These are phyloP conservation scores for Artemisia argyi DNA, from an alignment of 129 eudicot genomes.

Conservation along the genomic window DNA sequence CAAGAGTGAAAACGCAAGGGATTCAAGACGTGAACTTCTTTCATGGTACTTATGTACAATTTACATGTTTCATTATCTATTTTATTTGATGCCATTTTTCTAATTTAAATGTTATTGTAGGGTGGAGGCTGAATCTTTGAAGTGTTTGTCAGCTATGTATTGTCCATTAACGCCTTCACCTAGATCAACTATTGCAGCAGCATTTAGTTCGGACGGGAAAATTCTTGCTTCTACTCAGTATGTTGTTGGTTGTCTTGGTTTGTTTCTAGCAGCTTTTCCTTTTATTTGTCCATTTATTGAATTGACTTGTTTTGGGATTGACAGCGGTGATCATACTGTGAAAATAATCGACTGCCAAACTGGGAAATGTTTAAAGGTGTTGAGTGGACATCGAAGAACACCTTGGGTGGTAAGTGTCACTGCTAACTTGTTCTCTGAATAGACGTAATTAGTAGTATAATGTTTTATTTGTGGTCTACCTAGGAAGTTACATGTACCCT, in stretches of 20 bases:
- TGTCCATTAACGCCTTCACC: slow-evolving; percentile 70
- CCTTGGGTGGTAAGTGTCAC: slow-evolving; percentile 68
- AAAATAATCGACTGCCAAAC: slow-evolving; percentile 69
- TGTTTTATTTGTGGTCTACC: slow-evolving; percentile 4
- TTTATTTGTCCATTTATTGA: slow-evolving; percentile 11
- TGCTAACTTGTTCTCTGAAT: slow-evolving; percentile 15
- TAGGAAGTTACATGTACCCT: slow-evolving; percentile 5
- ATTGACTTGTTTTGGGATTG: slow-evolving; percentile 22
- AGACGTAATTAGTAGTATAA: neutral
- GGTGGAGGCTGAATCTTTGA: slow-evolving; percentile 72
- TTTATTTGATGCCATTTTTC: neutral
- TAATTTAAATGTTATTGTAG: slow-evolving; percentile 26
- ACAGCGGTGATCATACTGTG: slow-evolving; percentile 81
- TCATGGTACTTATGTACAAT: slow-evolving; percentile 47
- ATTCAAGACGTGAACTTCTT: slow-evolving; percentile 58
- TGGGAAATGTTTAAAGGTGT: slow-evolving; percentile 64
- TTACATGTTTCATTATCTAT: neutral
- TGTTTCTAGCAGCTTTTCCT: neutral
- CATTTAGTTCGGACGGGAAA: slow-evolving; percentile 77
- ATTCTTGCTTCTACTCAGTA: slow-evolving; percentile 80
- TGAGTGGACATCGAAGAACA: slow-evolving; percentile 72
- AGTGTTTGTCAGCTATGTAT: slow-evolving; percentile 64
- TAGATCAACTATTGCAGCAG: slow-evolving; percentile 82
- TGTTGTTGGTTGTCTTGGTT: slow-evolving; percentile 20
- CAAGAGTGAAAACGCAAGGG: slow-evolving; percentile 40